These are phyloP conservation scores for Leccinum imitatum DNA, from an alignment of 768 basidiomycete genomes.

Conservation along the genomic window DNA sequence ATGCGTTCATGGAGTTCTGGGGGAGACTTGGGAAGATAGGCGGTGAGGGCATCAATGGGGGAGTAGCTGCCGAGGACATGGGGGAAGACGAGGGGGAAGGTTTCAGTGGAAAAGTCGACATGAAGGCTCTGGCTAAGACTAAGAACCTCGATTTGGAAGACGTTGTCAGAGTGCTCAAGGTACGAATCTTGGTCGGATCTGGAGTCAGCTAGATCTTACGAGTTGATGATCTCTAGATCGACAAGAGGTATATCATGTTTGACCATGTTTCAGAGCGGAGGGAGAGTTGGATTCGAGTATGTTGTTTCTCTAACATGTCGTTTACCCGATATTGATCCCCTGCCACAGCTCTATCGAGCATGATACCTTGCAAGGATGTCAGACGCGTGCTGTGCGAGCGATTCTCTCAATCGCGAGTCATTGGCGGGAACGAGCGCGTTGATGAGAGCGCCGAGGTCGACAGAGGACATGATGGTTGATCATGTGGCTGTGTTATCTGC, in stretches of 20 bases:
- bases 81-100: conserved; percentile 71
- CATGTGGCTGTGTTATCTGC: conserved; percentile 14
- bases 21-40: conserved; percentile 84
- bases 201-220: neutral
- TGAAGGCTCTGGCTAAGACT: conserved; percentile 69
- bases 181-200: conserved; percentile 34
- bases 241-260: conserved; percentile 85
- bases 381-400: conserved; percentile 62
- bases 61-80: conserved; percentile 62
- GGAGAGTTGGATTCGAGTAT: conserved; percentile 84
- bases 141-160: conserved; percentile 82
- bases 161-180: conserved; percentile 87
- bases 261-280: conserved; percentile 84
- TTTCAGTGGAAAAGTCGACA: conserved; percentile 79
- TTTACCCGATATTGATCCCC: conserved; percentile 7
- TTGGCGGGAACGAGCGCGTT: conserved; percentile 50
- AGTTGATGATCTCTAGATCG: conserved; percentile 54
- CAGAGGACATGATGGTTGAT: conserved; percentile 10
- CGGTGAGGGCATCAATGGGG: conserved; percentile 65
- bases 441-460: conserved; percentile 34
- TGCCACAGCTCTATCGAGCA: conserved; percentile 58
- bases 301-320: conserved; percentile 25
- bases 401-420: conserved; percentile 48
- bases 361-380: conserved; percentile 72
- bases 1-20: conserved; percentile 96